A percentile compares a stretch with the other conserved stretches of the same genome.
Evolutionary conservation across 2,329 filamentous ascomycete species (phyloP).

Genomic region (Venturia pyrina): DNA sequence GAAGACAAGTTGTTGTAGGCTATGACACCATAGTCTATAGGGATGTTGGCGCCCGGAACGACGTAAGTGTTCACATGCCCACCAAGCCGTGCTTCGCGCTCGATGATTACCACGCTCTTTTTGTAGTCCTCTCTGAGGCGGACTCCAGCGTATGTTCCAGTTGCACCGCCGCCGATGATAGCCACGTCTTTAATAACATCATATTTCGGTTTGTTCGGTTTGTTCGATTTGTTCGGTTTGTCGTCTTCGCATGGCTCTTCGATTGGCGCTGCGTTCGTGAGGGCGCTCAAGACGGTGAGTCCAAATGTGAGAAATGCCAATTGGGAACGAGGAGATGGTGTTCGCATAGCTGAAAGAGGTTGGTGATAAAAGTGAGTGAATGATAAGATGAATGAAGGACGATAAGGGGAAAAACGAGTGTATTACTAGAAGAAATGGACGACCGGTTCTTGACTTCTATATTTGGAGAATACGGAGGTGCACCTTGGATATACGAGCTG

Average conservation of each 20-base stretch:
- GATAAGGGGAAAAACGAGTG: background rate
- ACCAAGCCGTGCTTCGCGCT: constrained; percentile 11
- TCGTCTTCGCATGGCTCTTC: background rate
- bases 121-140: constrained; percentile 15
- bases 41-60: background rate
- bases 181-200: constrained; percentile 13
- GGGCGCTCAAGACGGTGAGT: background rate
- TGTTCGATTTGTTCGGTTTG: no score
- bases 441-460: background rate
- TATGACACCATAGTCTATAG: background rate
- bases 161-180: constrained; percentile 15
- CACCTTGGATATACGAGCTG: background rate
- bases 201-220: no score
- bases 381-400: background rate
- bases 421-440: background rate
- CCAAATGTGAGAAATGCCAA: background rate
- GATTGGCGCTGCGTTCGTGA: background rate
- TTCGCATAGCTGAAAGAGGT: background rate
- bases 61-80: constrained; percentile 5
- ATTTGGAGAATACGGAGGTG: background rate
- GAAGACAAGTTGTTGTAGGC: background rate
- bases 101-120: constrained; percentile 14
- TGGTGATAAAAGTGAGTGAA: background rate
- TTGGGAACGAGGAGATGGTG: background rate
- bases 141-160: constrained; percentile 15